Evolutionary conservation across 2,329 filamentous ascomycete species (phyloP), one percentile per base, ranked within the genome.

Genomic region (Aspergillus carbonarius): DNA sequence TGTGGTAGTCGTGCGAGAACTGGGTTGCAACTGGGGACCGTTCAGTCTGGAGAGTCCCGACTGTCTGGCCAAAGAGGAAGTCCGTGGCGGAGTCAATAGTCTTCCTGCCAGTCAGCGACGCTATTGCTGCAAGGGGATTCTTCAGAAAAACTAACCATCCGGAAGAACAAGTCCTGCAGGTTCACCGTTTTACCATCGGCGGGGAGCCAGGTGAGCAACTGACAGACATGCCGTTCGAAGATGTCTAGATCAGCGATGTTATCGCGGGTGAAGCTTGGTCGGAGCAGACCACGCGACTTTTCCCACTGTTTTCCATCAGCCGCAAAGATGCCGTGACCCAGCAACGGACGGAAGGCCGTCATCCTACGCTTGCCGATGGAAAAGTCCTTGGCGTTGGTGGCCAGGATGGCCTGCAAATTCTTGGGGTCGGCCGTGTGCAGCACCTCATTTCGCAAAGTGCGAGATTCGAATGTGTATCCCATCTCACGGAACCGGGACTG

Each of bases 101-200:
- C 49, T 58, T 75, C 23, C 23, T 32, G 30, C 10, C 44, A n/a
- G 25, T 32, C 25, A 47, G 44, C 23, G 5, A 47, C n/a, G 44
- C 39, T 42, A 20, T 42, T 12, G 18, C 39, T 20, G 18, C 39
- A 20, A 42, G 39, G 10, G 9, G 15, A 9, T 5, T 17, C 18
- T 42, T 17, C 20, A 20, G 42, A 25, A 46, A 25, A 13, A 25
- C 13, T 2, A 17, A 55, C 44, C 39, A 76, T 61, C 27, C 70
- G 66, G 60, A 77, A 76, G 57, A 79, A 78, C 0, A 78, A 63
- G 0, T 74, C 71, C 55, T 76, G 68, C 0, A 79, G 56, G 30
- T 66, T 60, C n/a, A 72, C 40, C 9, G 40, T 47, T 18, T 64
- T 44, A 1, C 63, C 61, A 27, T 67, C 59, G 2, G 68, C 66